Conservation (phyloP, 495 filamentous ascomycete genomes). For the Parathielavia appendiculata region DNA sequence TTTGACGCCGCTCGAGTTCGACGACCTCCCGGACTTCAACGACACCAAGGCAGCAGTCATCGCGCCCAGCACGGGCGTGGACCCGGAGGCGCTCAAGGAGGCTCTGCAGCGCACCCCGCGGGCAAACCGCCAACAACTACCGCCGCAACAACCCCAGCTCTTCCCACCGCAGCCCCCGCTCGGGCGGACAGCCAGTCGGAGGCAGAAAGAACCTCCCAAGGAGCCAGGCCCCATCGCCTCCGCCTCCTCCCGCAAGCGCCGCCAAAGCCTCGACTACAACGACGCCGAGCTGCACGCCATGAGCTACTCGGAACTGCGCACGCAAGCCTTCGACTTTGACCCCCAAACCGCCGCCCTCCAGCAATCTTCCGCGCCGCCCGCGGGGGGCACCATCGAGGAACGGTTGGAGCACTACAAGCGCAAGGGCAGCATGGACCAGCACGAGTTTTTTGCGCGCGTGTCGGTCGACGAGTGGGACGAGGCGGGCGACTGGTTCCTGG, state of each 20-base stretch:
- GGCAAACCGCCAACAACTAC: conserved; percentile 10
- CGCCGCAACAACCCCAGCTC: not conserved
- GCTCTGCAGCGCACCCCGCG: conserved; percentile 27
- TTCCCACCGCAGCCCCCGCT: conserved; percentile 13
- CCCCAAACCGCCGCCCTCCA: conserved; percentile 36
- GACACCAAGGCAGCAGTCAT: conserved; percentile 31
- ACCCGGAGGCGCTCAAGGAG: conserved; percentile 23
- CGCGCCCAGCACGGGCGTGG: conserved; percentile 18
- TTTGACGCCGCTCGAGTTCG: conserved; percentile 21
- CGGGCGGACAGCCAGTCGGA: conserved; percentile 33
- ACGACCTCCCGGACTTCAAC: conserved; percentile 25
- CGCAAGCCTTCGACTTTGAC: conserved; percentile 52
- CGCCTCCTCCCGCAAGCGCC: conserved; percentile 33
- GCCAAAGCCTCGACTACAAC: conserved; percentile 48
- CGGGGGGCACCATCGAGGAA: conserved; percentile 30
- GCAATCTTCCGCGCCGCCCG: conserved; percentile 18
- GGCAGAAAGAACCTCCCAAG: conserved; percentile 24
- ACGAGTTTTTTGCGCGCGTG: conserved; percentile 59
- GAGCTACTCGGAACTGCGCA: conserved; percentile 49
- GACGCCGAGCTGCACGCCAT: conserved; percentile 47
- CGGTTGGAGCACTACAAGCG: conserved; percentile 41
- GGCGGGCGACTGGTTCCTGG: conserved; percentile 73
- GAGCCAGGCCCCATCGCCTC: not conserved
- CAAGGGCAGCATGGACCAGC: conserved; percentile 46
- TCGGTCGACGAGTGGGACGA: conserved; percentile 73